Conservation (phyloP, 1,284 basidiomycete species). For the Boletus holoroseus region DNA sequence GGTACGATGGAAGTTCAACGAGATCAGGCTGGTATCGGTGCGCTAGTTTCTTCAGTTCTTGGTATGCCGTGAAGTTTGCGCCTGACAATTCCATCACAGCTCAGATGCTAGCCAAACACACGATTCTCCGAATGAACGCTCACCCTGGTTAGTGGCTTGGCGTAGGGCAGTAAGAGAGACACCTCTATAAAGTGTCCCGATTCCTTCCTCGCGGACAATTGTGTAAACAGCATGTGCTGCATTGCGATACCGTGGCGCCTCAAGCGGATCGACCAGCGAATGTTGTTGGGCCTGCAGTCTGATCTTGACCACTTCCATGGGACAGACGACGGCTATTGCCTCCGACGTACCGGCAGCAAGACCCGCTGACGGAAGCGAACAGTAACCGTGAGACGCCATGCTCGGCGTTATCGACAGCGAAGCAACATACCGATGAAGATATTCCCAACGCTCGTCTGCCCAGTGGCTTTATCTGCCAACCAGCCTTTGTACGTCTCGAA, state of each 20-base stretch:
- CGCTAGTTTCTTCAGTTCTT: constrained; percentile 87
- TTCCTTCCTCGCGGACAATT: constrained; percentile 91
- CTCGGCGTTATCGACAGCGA: background rate
- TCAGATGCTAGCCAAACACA: background rate
- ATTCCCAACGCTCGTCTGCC: constrained; percentile 66
- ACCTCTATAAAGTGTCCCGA: constrained; percentile 84
- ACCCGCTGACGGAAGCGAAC: constrained; percentile 56
- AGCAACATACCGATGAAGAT: constrained; percentile 69
- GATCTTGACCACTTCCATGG: constrained; percentile 99
- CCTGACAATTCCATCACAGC: constrained; percentile 41
- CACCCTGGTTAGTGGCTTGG: constrained; percentile 98
- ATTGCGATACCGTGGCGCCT: constrained; percentile 92
- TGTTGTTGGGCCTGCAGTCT: constrained; percentile 97
- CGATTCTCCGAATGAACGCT: constrained; percentile 15
- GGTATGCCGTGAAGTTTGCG: constrained; percentile 98
- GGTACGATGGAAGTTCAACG: constrained; percentile 82
- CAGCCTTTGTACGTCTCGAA: constrained; percentile 92
- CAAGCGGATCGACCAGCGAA: constrained; percentile 93
- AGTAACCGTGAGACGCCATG: constrained; percentile 1
- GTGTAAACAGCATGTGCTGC: constrained; percentile 96
- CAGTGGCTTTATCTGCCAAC: constrained; percentile 73
- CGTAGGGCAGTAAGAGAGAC: constrained; percentile 90
- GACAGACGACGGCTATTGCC: constrained; percentile 91
- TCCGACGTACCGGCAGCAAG: constrained; percentile 92
- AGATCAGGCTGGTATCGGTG: constrained; percentile 72